These are phyloP conservation scores for Polyporus arcularius DNA, from an alignment of 768 basidiomycete genomes.

Conservation along the genomic window DNA sequence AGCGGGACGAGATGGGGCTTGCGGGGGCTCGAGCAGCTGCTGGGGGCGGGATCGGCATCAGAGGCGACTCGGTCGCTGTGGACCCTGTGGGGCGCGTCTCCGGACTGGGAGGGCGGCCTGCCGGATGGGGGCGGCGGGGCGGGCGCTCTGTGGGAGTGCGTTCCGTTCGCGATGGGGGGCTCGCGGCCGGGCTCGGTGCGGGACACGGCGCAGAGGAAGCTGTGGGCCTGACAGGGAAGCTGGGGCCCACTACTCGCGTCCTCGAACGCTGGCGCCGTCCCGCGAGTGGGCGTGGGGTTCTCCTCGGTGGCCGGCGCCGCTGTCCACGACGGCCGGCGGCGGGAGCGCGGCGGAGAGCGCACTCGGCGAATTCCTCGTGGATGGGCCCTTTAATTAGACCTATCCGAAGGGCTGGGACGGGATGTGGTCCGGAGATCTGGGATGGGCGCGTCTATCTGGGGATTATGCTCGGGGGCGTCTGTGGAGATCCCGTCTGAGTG, in stretches of 20 bases:
- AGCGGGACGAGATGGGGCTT: neutral
- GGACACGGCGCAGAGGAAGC: neutral
- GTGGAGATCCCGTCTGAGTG: neutral
- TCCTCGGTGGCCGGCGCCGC: no score
- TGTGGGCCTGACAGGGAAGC: neutral
- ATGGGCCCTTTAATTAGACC: neutral
- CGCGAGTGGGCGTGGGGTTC: no score
- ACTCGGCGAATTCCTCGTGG: no score
- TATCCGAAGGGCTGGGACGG: neutral
- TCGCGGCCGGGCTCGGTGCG: slow-evolving; percentile 2
- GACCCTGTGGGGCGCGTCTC: slow-evolving; percentile 8
- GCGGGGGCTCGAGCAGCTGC: neutral
- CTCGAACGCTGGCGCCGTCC: neutral
- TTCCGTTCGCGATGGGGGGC: slow-evolving; percentile 16
- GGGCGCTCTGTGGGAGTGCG: slow-evolving; percentile 5
- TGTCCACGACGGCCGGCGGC: no score
- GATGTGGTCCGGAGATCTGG: neutral
- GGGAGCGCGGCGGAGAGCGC: no score
- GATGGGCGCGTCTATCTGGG: neutral
- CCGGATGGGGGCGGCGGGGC: slow-evolving; percentile 10
- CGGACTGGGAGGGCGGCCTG: slow-evolving; percentile 14
- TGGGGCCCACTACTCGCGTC: neutral
- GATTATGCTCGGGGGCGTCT: neutral
- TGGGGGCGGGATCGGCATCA: slow-evolving; percentile 18
- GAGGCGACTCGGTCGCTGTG: neutral